Base-by-base conservation (phyloP, 2,329 filamentous ascomycete genomes). In the Amesomyces nigricolor region DNA sequence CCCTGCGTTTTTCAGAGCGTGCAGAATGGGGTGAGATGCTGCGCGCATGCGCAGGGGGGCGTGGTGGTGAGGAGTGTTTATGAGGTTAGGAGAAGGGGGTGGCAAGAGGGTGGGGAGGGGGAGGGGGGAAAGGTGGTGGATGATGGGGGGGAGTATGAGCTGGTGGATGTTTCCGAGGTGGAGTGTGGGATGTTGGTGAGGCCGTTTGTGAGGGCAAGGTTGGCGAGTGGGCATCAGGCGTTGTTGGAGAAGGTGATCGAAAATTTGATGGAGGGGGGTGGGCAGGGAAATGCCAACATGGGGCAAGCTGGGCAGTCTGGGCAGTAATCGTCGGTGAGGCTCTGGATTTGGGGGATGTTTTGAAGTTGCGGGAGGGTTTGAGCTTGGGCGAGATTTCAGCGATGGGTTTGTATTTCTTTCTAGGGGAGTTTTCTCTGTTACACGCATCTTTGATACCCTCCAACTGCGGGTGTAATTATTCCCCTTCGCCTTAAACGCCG, bases 1-100 rank as follows among this genome's bases (percentile, higher is more conserved):
- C 71, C 71, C 4, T 73, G 72, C 57, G 68, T 74, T 29, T 75
- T 77, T 58, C 75, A 78, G 62, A 68, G 65, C 57, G 69, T 73
- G 32, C 65, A 67, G 19, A 63, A 67, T 37, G 75, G 75, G 47
- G 64, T 75, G 30, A 70, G 75, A n/a, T 71, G 71, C 51, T 68
- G 75, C 39, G 75, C 72, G 47, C 67, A 73, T 40, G 74, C 75
- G 4, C 67, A 70, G 3, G 73, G 67, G 22, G 74, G 74, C 38
- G 73, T 77, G 19, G 66, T 67, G 14, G 70, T 78, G 51, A 71
- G 75, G 67, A 72, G 69, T 55, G 66, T 66, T 19, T 72, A 71
- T 60, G 65, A 68, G 53, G 66, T 71, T 2, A 52, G 61, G 50
- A 62, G 60, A 11, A 60, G 7, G 62, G 60, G 11, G 60, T 63